Conservation (phyloP, 257 asterid genomes). For the Marsdenia floribunda region DNA sequence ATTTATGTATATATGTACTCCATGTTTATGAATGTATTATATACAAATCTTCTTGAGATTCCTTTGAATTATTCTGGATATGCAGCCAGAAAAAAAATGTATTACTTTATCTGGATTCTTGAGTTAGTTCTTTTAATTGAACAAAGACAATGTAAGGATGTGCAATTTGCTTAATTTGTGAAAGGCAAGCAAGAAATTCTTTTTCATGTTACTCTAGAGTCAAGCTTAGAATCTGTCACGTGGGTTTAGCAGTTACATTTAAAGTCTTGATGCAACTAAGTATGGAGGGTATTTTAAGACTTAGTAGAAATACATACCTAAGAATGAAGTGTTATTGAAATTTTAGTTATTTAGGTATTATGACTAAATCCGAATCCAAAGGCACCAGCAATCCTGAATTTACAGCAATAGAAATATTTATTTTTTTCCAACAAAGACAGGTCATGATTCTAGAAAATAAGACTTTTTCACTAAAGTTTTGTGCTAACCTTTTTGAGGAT, state of each 20-base stretch:
- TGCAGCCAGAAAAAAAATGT: background rate
- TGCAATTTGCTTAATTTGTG: background rate
- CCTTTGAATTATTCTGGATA: background rate
- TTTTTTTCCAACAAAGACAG: background rate
- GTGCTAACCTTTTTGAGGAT: background rate
- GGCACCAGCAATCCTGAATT: background rate
- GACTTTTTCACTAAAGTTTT: background rate
- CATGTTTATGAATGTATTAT: background rate
- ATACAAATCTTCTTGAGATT: background rate
- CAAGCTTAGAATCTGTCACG: background rate
- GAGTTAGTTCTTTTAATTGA: background rate
- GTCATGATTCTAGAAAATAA: background rate
- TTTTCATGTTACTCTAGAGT: background rate
- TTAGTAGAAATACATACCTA: background rate
- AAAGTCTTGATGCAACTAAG: background rate
- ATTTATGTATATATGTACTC: background rate
- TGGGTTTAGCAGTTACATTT: background rate
- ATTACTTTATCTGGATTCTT: background rate
- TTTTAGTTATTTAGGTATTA: background rate
- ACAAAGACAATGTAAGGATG: no score
- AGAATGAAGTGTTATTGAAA: background rate
- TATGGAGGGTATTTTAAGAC: background rate
- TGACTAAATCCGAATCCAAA: background rate
- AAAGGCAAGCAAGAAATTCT: background rate
- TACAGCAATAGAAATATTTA: background rate